A percentile compares a stretch with the other conserved stretches of the same genome.
These are phyloP conservation scores for Volvox carteri DNA, from an alignment of 163 green algal species.

Conservation along the genomic window DNA sequence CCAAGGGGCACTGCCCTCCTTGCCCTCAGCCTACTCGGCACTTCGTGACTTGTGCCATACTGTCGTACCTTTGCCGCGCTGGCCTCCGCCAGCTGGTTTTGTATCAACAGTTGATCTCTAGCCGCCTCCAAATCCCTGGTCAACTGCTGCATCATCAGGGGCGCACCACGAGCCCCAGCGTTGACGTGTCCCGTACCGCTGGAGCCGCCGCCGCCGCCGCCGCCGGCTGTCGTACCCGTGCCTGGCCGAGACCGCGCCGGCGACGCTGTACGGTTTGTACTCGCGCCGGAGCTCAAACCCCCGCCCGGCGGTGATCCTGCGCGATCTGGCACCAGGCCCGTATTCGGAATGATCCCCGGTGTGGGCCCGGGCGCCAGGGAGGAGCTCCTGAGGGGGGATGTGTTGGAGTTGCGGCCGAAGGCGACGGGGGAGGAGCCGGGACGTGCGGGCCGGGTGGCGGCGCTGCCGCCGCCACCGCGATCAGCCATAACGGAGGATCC, in stretches of 20 bases:
- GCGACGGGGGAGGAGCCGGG: conserved; percentile 43
- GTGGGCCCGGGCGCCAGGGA: not conserved
- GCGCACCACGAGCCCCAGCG: conserved; percentile 55
- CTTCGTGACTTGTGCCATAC: too few species aligned
- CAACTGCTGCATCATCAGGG: conserved; percentile 61
- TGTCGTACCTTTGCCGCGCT: conserved; percentile 69
- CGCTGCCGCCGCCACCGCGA: not conserved
- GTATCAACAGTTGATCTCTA: conserved; percentile 63
- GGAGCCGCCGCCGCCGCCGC: not conserved
- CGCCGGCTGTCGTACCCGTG: not conserved
- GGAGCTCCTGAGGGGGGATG: conserved; percentile 27
- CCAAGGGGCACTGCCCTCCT: too few species aligned
- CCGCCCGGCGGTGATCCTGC: not conserved
- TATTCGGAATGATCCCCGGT: conserved; percentile 31
- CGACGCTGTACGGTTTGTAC: not conserved
- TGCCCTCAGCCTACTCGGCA: too few species aligned
- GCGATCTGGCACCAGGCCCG: conserved; percentile 2
- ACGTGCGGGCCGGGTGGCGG: not conserved
- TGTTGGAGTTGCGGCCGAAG: conserved; percentile 43
- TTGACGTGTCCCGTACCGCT: conserved; percentile 54
- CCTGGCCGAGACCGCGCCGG: conserved; percentile 6
- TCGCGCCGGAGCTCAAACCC: not conserved
- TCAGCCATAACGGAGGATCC: conserved; percentile 18
- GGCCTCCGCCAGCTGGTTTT: conserved; percentile 67
- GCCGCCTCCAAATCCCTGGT: conserved; percentile 61